These are phyloP conservation scores for Waltergamsia citrina DNA, from an alignment of 2,329 filamentous ascomycete species.

Conservation along the genomic window DNA sequence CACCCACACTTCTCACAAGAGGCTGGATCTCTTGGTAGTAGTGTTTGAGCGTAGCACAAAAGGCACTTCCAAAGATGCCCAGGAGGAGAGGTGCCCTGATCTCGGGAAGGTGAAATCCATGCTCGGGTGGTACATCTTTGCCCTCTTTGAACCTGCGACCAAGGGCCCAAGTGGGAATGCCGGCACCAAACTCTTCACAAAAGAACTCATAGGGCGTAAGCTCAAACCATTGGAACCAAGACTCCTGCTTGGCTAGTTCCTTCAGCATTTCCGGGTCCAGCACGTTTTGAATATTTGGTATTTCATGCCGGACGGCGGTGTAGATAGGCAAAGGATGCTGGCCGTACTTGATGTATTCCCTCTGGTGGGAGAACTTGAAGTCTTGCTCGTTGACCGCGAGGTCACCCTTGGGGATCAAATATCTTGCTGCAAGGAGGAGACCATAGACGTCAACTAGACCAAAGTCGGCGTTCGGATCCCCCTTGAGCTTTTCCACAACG, in stretches of 20 bases:
- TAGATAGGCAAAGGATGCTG: constrained; percentile 88
- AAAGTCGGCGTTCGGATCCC: constrained; percentile 60
- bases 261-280: constrained; percentile 36
- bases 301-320: constrained; percentile 90
- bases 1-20: constrained; percentile 62
- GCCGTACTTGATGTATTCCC: constrained; percentile 64
- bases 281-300: constrained; percentile 46
- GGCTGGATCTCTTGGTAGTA: constrained; percentile 95
- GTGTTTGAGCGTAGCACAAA: constrained; percentile 89
- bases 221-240: constrained; percentile 99
- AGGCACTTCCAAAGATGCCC: constrained; percentile 94
- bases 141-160: constrained; percentile 76
- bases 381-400: constrained; percentile 63
- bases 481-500: constrained; percentile 83
- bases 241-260: constrained; percentile 48
- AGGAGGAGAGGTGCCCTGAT: constrained; percentile 74
- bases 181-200: constrained; percentile 83
- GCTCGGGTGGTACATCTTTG: constrained; percentile 37
- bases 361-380: constrained; percentile 86
- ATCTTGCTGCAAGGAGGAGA: constrained; percentile 69
- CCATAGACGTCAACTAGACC: constrained; percentile 93
- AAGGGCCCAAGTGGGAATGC: constrained; percentile 91
- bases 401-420: constrained; percentile 77
- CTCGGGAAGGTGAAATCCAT: constrained; percentile 69
- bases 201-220: constrained; percentile 92